Conservation (phyloP, 2,329 filamentous ascomycete species). For the Neofusicoccum kwambonambiense region DNA sequence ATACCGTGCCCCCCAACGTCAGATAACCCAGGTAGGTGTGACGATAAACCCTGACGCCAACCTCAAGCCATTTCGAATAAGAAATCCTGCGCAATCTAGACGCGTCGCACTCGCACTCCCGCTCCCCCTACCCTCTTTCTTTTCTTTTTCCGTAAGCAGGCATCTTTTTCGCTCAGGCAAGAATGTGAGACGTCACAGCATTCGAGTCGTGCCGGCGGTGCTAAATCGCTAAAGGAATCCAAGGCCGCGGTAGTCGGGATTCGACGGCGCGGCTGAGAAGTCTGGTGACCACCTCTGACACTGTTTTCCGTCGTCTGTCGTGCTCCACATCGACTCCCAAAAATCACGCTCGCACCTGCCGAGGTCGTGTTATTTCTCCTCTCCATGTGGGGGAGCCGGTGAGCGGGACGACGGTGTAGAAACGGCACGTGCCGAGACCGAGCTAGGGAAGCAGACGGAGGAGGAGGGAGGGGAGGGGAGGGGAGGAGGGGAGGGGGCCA, state of each 20-base stretch:
- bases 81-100: no score
- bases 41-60: background rate
- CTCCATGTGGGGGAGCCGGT: background rate
- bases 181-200: background rate
- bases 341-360: no score
- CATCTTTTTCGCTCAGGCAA: background rate
- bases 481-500: background rate
- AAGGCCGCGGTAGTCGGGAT: background rate
- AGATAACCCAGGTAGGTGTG: background rate
- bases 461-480: background rate
- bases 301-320: no score
- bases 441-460: no score
- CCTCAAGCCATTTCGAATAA: no score
- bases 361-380: background rate
- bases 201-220: background rate
- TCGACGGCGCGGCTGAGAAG: background rate
- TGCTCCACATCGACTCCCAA: no score
- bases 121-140: background rate
- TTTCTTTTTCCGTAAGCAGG: background rate
- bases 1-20: background rate
- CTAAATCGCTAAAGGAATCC: background rate
- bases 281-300: background rate
- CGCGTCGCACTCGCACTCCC: background rate
- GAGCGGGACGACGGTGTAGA: background rate
- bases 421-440: background rate